Evolutionary conservation across 495 filamentous ascomycete species (phyloP), one percentile per base, ranked within the genome.

Genomic region (Parachaetomium inaequale): DNA sequence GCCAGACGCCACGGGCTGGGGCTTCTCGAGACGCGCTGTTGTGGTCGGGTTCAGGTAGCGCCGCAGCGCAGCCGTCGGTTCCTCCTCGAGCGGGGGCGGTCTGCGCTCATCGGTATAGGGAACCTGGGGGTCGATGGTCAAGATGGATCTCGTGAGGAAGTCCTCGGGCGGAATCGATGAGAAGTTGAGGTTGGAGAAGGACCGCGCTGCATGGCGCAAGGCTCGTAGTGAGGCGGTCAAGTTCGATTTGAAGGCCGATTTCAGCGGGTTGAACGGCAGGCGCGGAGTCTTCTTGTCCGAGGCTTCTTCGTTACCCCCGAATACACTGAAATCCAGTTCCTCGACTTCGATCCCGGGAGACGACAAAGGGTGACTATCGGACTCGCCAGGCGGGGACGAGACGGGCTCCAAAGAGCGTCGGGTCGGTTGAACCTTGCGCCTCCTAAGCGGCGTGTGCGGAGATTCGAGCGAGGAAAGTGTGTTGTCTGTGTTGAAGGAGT

Each of bases 21-120:
- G 71, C 53, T 87, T 83, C 70, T 92, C 89, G 10, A 88, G 80
- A 4, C 85, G 84, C 31, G 85, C 82, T 23, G 84, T 79, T 1
- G 84, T 87, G 23, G 85, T 87, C 2, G 94, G 94, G 70, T 98
- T 98, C 28, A 96, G 81, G 67, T 98, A 98, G 28, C 93, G 87
- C 43, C 94, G 87, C 58, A 96, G 77, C n/a, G 88, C 92, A 43
- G 92, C 89, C 23, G 89, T 90, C 5, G 93, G 92, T 21, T 89
- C 83, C 56, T 89, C 88, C 50, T 84, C 77, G 55, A 89, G 82
- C 0, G 84, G 84, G n/a, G 85, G 85, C 23, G 94, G 94, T 51
- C 92, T 87, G 65, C 90, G 87, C 76, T 98, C 94, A 67, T 94
- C 90, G 7, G 90, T 92, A 72, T 92, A 90, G 47, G 87, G 87